Conservation (phyloP, 257 asterid species). For the Solanum acaule region DNA sequence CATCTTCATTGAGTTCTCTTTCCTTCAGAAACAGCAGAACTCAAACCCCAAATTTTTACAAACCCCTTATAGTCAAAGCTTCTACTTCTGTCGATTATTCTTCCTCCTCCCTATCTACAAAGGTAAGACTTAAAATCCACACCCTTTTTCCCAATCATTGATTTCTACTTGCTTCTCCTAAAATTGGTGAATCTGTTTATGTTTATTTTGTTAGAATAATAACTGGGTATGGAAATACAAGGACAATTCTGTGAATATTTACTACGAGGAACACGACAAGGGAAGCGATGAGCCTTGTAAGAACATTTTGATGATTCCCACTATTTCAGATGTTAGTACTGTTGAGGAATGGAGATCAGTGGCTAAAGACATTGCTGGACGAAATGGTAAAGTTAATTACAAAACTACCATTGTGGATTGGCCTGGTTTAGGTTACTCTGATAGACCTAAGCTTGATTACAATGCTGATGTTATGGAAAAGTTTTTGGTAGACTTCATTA, state of each 20-base stretch:
- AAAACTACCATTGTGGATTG: constrained; percentile 85
- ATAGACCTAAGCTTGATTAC: constrained; percentile 78
- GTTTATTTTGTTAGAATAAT: neutral
- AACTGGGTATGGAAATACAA: constrained; percentile 71
- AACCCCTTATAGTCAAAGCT: constrained; percentile 28
- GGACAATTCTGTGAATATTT: constrained; percentile 55
- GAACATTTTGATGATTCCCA: constrained; percentile 75
- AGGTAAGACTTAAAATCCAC: neutral
- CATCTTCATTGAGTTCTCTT: neutral
- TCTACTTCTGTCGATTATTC: constrained; percentile 37
- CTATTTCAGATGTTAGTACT: constrained; percentile 92
- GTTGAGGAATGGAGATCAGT: constrained; percentile 91
- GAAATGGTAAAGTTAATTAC: constrained; percentile 34
- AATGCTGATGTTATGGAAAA: constrained; percentile 82
- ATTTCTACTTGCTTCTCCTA: neutral
- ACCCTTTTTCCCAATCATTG: neutral
- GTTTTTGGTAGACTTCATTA: constrained; percentile 72
- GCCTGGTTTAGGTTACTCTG: constrained; percentile 95
- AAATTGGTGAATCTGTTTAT: neutral
- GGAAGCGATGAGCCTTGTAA: constrained; percentile 30
- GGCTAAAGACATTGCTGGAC: constrained; percentile 60
- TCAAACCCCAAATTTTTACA: constrained; percentile 1
- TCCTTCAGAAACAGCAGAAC: constrained; percentile 18
- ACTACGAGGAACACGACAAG: constrained; percentile 52
- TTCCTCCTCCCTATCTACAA: constrained; percentile 15